These are phyloP conservation scores for Leccinum sublutescens DNA, from an alignment of 768 basidiomycete genomes.

Conservation along the genomic window DNA sequence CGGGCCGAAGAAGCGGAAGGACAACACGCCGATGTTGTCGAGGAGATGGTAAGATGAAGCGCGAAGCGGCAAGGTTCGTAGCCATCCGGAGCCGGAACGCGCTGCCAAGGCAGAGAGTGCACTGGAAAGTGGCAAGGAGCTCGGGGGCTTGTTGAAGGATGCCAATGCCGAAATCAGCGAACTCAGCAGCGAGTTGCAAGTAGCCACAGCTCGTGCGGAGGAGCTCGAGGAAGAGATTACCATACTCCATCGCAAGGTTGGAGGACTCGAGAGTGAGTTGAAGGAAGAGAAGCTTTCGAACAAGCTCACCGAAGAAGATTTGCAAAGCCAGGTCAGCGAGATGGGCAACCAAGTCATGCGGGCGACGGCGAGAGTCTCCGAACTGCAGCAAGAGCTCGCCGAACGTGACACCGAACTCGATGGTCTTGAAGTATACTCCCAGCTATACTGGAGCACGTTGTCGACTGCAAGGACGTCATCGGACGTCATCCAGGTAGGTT, in stretches of 20 bases:
- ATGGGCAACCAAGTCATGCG: constrained; percentile 32
- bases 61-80: constrained; percentile 43
- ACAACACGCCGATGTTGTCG: constrained; percentile 37
- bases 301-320: constrained; percentile 38
- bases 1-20: constrained; percentile 54
- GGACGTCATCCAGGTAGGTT: no score
- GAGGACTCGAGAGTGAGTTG: constrained; percentile 58
- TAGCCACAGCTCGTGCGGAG: constrained; percentile 52
- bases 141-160: constrained; percentile 64
- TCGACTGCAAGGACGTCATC: no score
- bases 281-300: constrained; percentile 48
- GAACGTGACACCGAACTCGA: constrained; percentile 34
- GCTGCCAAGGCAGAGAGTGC: constrained; percentile 58
- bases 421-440: constrained; percentile 31
- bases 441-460: no score
- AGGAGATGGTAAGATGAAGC: constrained; percentile 41
- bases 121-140: constrained; percentile 62
- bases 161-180: constrained; percentile 60
- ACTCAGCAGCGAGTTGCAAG: constrained; percentile 54
- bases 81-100: no score
- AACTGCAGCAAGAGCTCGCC: constrained; percentile 46
- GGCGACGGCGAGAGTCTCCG: constrained; percentile 34
- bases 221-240: constrained; percentile 63
- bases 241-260: constrained; percentile 48
- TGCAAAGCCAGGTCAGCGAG: constrained; percentile 34